Base-by-base conservation (phyloP, 2,329 filamentous ascomycete genomes). In the Eutypa lata region DNA sequence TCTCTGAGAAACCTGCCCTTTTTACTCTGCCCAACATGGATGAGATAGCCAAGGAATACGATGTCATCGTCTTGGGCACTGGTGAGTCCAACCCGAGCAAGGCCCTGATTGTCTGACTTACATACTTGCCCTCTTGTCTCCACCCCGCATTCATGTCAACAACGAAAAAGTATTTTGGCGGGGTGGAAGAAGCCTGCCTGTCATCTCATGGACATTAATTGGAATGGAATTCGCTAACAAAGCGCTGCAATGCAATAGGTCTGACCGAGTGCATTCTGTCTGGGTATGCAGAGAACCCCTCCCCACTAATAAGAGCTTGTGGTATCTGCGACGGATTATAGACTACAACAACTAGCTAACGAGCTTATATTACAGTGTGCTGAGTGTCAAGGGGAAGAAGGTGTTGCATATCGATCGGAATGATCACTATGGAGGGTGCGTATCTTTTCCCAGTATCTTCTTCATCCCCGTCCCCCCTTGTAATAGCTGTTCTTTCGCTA, bases 181-280 rank as follows among this genome's bases (percentile, higher is more conserved):
- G 53, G 51, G 52, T 55, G 45, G 49, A 43, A 40, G 47, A 37
- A 42, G 18, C 38, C 13, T n/a, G n/a, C n/a, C n/a, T n/a, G n/a
- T n/a, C n/a, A n/a, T n/a, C n/a, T n/a, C n/a, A n/a, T n/a, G n/a
- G n/a, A n/a, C n/a, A n/a, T n/a, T 37, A 18, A 8, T 37, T 24
- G 31, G 33, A 43, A 31, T 31, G 26, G 6, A 10, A 10, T 48
- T 54, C 48, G 37, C 47, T 54, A 50, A 61, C 51, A 50, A 46
- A 67, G 73, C 73, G 72, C 73, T 68, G 70, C 67, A 62, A 64
- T 54, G 35, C 38, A 55, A 45, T 67, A 96, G 93, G 94, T 71
- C 77, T 99, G 83, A 97, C 93, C 60, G 94, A 99, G 85, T 99
- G 94, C 78, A 94, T 99, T 71, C 89, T 99, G 65, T 97, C 93